Conservation (phyloP, 139 green algal species). For the Chlamydomonas sphaeroides region DNA sequence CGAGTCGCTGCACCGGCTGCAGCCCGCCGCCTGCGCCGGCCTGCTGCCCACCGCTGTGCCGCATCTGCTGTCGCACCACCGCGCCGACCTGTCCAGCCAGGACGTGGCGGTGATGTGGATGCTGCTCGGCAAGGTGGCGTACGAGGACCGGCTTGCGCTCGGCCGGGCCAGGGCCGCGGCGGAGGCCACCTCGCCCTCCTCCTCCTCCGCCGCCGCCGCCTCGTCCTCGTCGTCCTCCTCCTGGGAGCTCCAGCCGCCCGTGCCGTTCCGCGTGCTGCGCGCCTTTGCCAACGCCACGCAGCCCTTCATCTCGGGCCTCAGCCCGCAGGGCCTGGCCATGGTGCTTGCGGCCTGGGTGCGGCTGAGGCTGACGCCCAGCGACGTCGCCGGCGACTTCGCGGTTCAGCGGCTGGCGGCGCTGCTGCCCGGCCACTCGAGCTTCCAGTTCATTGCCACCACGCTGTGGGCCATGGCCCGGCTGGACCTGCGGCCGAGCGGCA, state of each 20-base stretch:
- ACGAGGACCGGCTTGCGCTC: background rate
- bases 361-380: background rate
- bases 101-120: conserved; percentile 24
- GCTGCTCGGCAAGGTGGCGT: background rate
- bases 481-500: background rate
- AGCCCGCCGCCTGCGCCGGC: background rate
- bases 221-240: no score
- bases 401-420: background rate
- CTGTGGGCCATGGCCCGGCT: background rate
- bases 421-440: conserved; percentile 5
- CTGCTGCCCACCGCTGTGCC: conserved; percentile 5
- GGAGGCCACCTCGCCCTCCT: no score
- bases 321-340: conserved; percentile 10
- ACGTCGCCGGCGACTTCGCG: no score
- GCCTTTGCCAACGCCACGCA: conserved; percentile 1
- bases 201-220: no score
- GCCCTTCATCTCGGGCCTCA: background rate
- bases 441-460: background rate
- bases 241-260: background rate
- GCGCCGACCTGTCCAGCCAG: background rate
- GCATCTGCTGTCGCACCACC: background rate
- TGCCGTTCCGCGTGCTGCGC: conserved; percentile 12
- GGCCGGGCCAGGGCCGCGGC: no score
- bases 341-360: background rate
- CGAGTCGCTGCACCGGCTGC: background rate